Evolutionary conservation across 1,284 basidiomycete genomes (phyloP), one percentile per base, ranked within the genome.

Genomic region (Irpex sp.): DNA sequence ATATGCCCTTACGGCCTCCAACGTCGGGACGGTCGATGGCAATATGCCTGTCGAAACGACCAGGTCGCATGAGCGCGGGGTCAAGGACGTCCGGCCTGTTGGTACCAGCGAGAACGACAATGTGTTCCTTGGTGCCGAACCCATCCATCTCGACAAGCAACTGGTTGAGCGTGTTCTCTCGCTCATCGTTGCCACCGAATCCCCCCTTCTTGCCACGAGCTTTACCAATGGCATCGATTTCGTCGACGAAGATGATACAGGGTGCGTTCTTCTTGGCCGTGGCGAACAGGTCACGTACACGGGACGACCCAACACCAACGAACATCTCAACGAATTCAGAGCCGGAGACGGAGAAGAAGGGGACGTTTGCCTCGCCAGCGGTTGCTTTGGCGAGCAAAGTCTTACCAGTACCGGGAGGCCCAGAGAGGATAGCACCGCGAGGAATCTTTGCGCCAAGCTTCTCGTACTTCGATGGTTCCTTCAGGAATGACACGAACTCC

Each of bases 261-360:
- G 97, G 97, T 0, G 97, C 95, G 74, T 97, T 88, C 83, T 98
- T 98, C 86, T 95, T 97, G 61, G 97, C 97, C 2, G 91, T 96
- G 36, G 95, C 93, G 75, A 99, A 99, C 61, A 99, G 87, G 78
- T 99, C 97, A 61, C 97, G 89, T 11, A 99, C 97, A 69, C 97
- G 90, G 9, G 95, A 97, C 2, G 97, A 96, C 70, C 97, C 97
- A 62, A 99, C 97, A 81, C 97, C 97, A 67, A 99, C 97, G 74
- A 99, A 99, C 96, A 99, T 98, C 80, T 99, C 97, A 66, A 99
- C 96, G 73, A 99, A 99, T 76, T 99, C 97, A 62, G 97, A 98
- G 62, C 97, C 97, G 54, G 97, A 98, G 48, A 99, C 97, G 31
- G 95, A 97, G 62, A 98, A 85, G 89, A 99, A 99, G 48, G 97